Evolutionary conservation across 169 alveolate genomes (phyloP), one percentile per base, ranked within the genome.

Genomic region (Cryptosporidium andersoni): DNA sequence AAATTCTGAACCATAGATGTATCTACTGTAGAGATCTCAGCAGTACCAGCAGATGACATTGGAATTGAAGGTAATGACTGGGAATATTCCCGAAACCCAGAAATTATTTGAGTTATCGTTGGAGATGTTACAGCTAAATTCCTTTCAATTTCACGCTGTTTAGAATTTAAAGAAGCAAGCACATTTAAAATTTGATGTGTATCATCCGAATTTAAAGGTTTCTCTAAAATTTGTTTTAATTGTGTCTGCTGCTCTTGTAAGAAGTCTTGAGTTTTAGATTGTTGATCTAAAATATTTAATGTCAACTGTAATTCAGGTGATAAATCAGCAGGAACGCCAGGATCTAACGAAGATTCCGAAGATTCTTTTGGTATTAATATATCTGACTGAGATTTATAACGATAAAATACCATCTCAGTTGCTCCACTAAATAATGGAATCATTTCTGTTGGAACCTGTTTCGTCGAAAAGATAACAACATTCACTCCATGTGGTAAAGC

Each of bases 401-500:
- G 74, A 58, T 74, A 74, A 51, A 74, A 74, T 43, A 68, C 55
- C 16, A 74, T 58, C 2, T 64, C 45, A 25, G 56, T 36, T 3
- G 85, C 12, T 6, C 85, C 85, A 2, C 60, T 12, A 3, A 74
- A 58, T n/a, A 74, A 74, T 14, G 85, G 85, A 43, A 74, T 58
- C 34, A 74, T 25, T 8, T 74, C 85, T 2, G 49, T 7, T 16
- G 85, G 60, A 42, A 74, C 43, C 67, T 56, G 67, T 51, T 74
- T 74, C 2, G 85, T 36, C 9, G 85, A 74, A 68, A 74, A 74
- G 42, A 74, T 74, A 4, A 74, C 85, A 7, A 74, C 64, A 3
- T 74, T 60, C 3, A 74, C 85, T 47, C 85, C 85, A 58, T 74
- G 85, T 74, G 85, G 85, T 25, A 74, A 36, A 25, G 85, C 67